Base-by-base conservation (phyloP, 2,329 filamentous ascomycete species). In the Chrysosporium queenslandicum region DNA sequence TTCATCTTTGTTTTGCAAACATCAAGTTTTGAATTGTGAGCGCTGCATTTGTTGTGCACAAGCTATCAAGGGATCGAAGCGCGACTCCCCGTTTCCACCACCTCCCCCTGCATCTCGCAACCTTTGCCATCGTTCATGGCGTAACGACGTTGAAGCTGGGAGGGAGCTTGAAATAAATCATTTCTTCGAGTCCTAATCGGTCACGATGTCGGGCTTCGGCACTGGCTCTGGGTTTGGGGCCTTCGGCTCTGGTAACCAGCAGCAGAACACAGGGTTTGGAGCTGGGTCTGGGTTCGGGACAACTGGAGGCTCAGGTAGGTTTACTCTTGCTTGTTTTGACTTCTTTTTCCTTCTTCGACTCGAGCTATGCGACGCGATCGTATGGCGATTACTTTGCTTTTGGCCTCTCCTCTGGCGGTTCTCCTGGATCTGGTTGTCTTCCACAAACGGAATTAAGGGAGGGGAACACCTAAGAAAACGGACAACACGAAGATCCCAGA, bases 161-260 rank as follows among this genome's bases (percentile, higher is more conserved):
- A 52, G 25, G 16, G 27, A 39, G n/a, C 39, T 9, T 46, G 32
- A 8, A 25, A 52, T 18, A 32, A 42, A 52, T 30, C n/a, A n/a
- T 18, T 6, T 7, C 39, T 49, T 53, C 37, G 32, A 53, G 25
- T 43, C 46, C n/a, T 29, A 30, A 45, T 36, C 27, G 21, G 21
- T 42, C 49, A 46, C 36, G 43, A 58, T 58, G 56, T 46, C 54
- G 21, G 56, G 52, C 46, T 59, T 59, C 46, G 56, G 56, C 36
- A 41, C 54, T 11, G 53, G 56, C 16, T 47, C 50, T 16, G 52
- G 49, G 49, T 58, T 58, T 45, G 55, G 55, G 36, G 56, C 53
- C 47, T 58, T 57, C 32, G 53, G 57, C 39, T 48, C 54, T 30
- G 55, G 56, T 40, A 56, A 54, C 29, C 48, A 52, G 50, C 36